Evolutionary conservation across 768 basidiomycete genomes (phyloP).

Genomic region (Xanthoconium purpureum): DNA sequence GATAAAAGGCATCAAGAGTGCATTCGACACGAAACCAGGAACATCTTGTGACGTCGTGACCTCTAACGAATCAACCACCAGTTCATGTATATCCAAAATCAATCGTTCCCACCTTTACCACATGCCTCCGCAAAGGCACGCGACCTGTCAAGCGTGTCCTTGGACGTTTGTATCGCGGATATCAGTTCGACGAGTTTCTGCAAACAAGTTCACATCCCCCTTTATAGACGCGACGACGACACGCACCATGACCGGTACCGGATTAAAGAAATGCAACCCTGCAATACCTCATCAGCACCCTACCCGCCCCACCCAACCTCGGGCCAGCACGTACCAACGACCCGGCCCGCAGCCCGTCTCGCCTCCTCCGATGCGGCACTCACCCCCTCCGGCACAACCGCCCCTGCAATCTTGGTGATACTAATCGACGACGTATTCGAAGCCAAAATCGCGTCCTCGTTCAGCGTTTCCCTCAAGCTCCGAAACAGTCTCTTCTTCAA

Average conservation of each 20-base stretch:
- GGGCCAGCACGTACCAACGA: slow-evolving; percentile 60
- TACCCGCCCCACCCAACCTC: not conserved
- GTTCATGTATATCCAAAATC: not conserved
- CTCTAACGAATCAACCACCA: slow-evolving; percentile 46
- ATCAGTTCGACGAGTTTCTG: slow-evolving; percentile 96
- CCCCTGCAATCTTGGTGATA: slow-evolving; percentile 88
- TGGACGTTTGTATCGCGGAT: slow-evolving; percentile 85
- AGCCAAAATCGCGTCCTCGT: slow-evolving; percentile 77
- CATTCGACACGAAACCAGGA: slow-evolving; percentile 94
- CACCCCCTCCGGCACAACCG: slow-evolving; percentile 60
- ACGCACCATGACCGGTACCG: slow-evolving; percentile 91
- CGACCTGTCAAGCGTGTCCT: slow-evolving; percentile 70
- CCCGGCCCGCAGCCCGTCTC: slow-evolving; percentile 62
- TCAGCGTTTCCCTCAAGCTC: slow-evolving; percentile 61
- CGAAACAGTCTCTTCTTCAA: slow-evolving; percentile 80
- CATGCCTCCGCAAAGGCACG: slow-evolving; percentile 82
- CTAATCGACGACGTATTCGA: slow-evolving; percentile 94
- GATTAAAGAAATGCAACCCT: slow-evolving; percentile 96
- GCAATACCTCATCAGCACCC: not conserved
- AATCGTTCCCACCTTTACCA: slow-evolving; percentile 63
- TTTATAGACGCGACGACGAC: not conserved
- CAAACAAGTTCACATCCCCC: not conserved
- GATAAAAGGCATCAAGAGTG: slow-evolving; percentile 93
- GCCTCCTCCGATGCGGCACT: slow-evolving; percentile 62
- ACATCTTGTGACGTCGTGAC: slow-evolving; percentile 90